Conservation (phyloP, 371 early-diverging fungal species). For the Mortierella sp. region DNA sequence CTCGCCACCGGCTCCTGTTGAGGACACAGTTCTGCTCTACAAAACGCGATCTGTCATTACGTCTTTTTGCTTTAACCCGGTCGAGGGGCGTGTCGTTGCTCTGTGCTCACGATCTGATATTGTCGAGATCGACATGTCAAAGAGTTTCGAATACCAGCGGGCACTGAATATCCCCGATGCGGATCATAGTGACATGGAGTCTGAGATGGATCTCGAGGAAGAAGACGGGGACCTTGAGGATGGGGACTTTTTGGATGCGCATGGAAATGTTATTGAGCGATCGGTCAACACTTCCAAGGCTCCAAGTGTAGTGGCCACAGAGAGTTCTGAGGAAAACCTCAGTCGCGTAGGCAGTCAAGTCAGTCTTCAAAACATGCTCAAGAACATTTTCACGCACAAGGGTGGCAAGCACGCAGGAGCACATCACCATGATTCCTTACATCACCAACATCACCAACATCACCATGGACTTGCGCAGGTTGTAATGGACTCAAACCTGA, state of each 20-base stretch:
- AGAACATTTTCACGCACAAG: slow-evolving; percentile 41
- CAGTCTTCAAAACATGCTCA: slow-evolving; percentile 41
- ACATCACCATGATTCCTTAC: slow-evolving; percentile 22
- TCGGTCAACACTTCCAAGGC: slow-evolving; percentile 26
- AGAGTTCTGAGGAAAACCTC: slow-evolving; percentile 30
- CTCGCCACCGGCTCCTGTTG: slow-evolving; percentile 31
- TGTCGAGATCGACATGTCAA: slow-evolving; percentile 65
- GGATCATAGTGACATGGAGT: slow-evolving; percentile 50
- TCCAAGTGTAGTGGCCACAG: slow-evolving; percentile 33
- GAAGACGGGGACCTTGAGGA: slow-evolving; percentile 47
- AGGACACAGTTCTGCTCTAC: slow-evolving; percentile 38
- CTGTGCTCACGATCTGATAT: slow-evolving; percentile 68
- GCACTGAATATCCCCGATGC: slow-evolving; percentile 18
- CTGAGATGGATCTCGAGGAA: slow-evolving; percentile 68
- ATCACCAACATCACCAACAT: slow-evolving; percentile 21
- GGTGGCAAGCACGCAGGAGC: slow-evolving; percentile 9
- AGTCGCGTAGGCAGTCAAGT: slow-evolving; percentile 33
- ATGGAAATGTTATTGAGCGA: slow-evolving; percentile 42
- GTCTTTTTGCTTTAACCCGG: slow-evolving; percentile 50
- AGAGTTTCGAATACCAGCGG: slow-evolving; percentile 33
- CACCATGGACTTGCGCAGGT: slow-evolving; percentile 37
- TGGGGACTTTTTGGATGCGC: slow-evolving; percentile 40
- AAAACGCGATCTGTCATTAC: slow-evolving; percentile 53
- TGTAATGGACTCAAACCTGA: slow-evolving; percentile 53
- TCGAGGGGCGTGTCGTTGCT: slow-evolving; percentile 59